Evolutionary conservation across 2,329 filamentous ascomycete species (phyloP), one percentile per base, ranked within the genome.

Genomic region (Fusarium solani-melongenae): DNA sequence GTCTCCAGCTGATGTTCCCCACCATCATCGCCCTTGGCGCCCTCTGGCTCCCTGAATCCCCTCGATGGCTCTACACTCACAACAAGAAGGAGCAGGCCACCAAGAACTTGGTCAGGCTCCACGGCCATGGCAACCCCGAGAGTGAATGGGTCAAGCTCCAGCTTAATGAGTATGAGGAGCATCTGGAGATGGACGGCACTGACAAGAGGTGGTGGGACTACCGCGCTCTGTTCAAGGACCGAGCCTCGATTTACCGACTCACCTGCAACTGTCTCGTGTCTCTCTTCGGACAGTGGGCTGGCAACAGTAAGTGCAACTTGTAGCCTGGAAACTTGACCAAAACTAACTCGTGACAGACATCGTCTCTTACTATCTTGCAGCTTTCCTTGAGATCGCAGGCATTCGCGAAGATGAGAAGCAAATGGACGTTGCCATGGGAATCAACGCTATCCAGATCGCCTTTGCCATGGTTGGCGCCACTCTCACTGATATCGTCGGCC

Each of bases 311-410:
- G 65, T 64, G 62, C 6, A 10, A 24, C 29, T 22, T 27, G 31
- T 11, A 29, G 22, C 3, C 20, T 27, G 3, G 10, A 41, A 9
- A 31, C 17, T 38, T 4, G n/a, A 17, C 14, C 5, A 39, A 60
- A 14, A 71, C 69, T 60, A 36, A n/a, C 20, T 6, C 14, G 20
- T 14, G 24, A 46, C 76, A 68, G 73, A 69, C 8, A 65, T 82
- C 6, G 77, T 86, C 10, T 87, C 85, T 7, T 89, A 89, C 76
- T 89, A 88, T 77, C 82, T 89, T 2, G 71, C 73, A 3, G 79
- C 86, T 53, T 85, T 90, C 67, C 83, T 90, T 60, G 81, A 86
- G 36, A 87, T 85, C 2, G 87, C 87, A 27, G 88, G 88, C 14
- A 83, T 87, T 69, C 81, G 74, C 3, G 80, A 79, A 11, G 70